Evolutionary conservation across 1,284 basidiomycete species (phyloP).

Genomic region (Xerocomus tenax): DNA sequence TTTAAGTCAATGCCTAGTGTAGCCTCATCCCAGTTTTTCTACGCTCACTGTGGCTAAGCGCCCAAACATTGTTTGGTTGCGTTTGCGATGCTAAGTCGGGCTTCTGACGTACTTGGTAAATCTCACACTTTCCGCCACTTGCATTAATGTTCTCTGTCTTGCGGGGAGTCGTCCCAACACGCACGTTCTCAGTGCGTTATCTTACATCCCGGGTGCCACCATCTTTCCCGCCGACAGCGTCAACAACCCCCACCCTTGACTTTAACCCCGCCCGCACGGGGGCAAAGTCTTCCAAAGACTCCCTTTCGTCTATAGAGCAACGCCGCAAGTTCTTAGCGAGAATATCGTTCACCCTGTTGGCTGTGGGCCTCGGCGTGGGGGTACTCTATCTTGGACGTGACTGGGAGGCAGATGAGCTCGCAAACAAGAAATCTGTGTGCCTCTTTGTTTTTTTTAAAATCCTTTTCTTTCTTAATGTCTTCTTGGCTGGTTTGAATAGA

Average conservation of each 20-base stretch:
- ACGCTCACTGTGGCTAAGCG: no score
- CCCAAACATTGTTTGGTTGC: no score
- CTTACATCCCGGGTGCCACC: conserved; percentile 23
- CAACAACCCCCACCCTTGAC: background rate
- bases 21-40: no score
- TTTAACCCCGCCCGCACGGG: conserved; percentile 42
- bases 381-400: conserved; percentile 51
- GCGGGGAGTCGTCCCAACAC: conserved; percentile 14
- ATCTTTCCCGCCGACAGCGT: conserved; percentile 6
- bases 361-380: conserved; percentile 40
- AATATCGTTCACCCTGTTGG: conserved; percentile 46
- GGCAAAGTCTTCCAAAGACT: conserved; percentile 63
- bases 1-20: no score
- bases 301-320: conserved; percentile 65
- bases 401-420: conserved; percentile 52
- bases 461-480: background rate
- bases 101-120: no score
- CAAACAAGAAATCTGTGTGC: conserved; percentile 43
- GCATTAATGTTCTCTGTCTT: no score
- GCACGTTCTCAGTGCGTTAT: conserved; percentile 16
- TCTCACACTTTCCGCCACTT: no score
- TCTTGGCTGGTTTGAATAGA: conserved; percentile 32
- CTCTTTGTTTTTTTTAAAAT: background rate
- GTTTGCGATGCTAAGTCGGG: no score
- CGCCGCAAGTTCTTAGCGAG: conserved; percentile 50